These are phyloP conservation scores for Anthracocystis setariae DNA, from an alignment of 1,284 basidiomycete species.

Conservation along the genomic window DNA sequence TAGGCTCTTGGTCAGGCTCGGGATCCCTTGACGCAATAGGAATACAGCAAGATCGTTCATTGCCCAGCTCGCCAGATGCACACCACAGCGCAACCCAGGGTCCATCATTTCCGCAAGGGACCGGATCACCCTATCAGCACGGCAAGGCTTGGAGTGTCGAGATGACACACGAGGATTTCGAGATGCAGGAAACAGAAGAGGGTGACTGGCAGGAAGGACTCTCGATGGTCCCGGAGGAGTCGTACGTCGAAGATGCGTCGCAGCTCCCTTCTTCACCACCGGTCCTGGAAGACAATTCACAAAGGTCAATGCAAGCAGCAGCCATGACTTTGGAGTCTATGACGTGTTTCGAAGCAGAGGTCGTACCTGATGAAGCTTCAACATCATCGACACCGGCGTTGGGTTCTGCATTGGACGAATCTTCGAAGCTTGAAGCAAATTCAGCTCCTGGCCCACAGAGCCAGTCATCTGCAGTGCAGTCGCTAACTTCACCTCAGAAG, in stretches of 20 bases:
- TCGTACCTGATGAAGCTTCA: too few relatives aligned
- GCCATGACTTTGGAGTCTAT: neutral
- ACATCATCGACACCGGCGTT: too few relatives aligned
- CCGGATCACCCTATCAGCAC: conserved; percentile 3
- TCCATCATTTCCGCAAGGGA: neutral
- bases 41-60: neutral
- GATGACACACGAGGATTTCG: neutral
- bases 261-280: conserved; percentile 9
- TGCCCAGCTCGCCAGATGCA: neutral
- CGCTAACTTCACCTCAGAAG: too few relatives aligned
- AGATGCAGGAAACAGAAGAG: neutral
- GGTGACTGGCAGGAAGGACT: conserved; percentile 29
- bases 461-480: too few relatives aligned
- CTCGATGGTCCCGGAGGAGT: conserved; percentile 35
- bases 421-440: neutral
- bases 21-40: neutral
- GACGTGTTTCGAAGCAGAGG: neutral
- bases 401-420: too few relatives aligned
- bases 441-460: neutral
- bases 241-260: conserved; percentile 20
- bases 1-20: neutral
- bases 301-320: neutral
- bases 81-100: neutral
- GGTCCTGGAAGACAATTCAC: neutral
- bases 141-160: neutral